Base-by-base conservation (phyloP, 169 alveolate genomes). In the Plasmodium gonderi region DNA sequence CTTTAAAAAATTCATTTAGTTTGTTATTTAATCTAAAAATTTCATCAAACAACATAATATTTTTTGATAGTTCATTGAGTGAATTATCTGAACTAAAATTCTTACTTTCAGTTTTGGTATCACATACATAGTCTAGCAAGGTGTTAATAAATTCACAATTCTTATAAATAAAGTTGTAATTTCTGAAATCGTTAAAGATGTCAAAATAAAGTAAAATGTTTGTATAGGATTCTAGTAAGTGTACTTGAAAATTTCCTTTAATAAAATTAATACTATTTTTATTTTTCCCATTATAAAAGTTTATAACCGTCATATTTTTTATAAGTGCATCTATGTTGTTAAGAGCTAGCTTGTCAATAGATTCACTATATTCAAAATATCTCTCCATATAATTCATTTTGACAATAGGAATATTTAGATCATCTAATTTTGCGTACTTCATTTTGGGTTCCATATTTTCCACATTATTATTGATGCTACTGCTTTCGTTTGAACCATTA, bases 71-170 rank as follows among this genome's bases (percentile, higher is more conserved):
- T 31, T 83, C 92, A 76, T 83, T 69, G 26, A 54, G 40, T 26
- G 92, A 80, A 80, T 8, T 40, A 38, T 80, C 79, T 23, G 72
- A 17, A 31, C 51, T 60, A 23, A 40, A 42, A 60, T 80, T 60
- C 33, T 49, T 64, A 69, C 45, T 80, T 33, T 38, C 79, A 11
- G 80, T 64, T 80, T 64, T 80, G 8, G 64, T 64, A 23, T 38
- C 79, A 8, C 91, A 80, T 8, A 80, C 31, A 64, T 51, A 23
- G 42, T 83, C 79, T 1, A 83, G 65, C 44, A 83, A 47, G n/a
- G 44, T 74, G 51, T 83, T 83, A 47, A 83, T 49, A 83, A 69
- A 83, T 17, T 83, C 92, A 23, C 92, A 83, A 83, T 83, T 83
- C 40, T 83, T 83, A 83, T 20, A 83, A 26, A 83, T 83, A 83